phyloP scores from a whole-genome alignment of 2,329 filamentous ascomycete genomes.

The Fusarium guadeloupense region DNA sequence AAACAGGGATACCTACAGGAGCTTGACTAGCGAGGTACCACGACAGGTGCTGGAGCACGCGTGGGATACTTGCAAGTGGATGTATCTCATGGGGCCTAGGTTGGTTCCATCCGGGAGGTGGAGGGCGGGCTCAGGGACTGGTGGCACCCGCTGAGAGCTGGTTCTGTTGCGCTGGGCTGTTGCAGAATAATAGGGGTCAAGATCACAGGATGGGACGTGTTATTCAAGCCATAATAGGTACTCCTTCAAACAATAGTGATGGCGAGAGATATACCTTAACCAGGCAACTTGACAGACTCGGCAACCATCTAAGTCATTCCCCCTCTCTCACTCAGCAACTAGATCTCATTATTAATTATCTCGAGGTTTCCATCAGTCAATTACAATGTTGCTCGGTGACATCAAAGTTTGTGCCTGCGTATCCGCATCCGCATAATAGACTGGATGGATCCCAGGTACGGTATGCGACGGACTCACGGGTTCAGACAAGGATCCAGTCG shows the following conservation, averaged over 20 bases:
- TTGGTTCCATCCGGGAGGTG: too few species aligned
- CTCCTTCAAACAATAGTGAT: neutral
- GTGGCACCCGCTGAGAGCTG: slow-evolving; percentile 16
- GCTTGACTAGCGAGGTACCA: slow-evolving; percentile 25
- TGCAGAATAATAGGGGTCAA: slow-evolving; percentile 42
- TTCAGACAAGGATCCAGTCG: slow-evolving; percentile 33
- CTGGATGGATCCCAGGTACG: slow-evolving; percentile 13
- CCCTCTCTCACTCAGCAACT: slow-evolving; percentile 10
- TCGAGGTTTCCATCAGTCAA: neutral
- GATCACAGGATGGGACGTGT: slow-evolving; percentile 17
- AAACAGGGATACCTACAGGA: slow-evolving; percentile 31
- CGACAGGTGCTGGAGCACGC: slow-evolving; percentile 27
- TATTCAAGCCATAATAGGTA: neutral
- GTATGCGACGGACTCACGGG: slow-evolving; percentile 11
- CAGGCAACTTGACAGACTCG: slow-evolving; percentile 12
- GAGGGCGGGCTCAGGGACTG: too few species aligned
- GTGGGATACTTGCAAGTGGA: slow-evolving; percentile 25
- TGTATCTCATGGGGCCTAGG: slow-evolving; percentile 21
- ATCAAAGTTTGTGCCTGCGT: neutral
- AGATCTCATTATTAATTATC: neutral
- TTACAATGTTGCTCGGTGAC: slow-evolving; percentile 29
- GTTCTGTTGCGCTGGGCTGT: slow-evolving; percentile 33
- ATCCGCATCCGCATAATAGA: slow-evolving; percentile 21
- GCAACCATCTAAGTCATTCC: slow-evolving; percentile 20
- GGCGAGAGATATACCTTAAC: neutral